Evolutionary conservation across 2,329 filamentous ascomycete genomes (phyloP), one percentile per base, ranked within the genome.

Genomic region (Penicillium sp.): DNA sequence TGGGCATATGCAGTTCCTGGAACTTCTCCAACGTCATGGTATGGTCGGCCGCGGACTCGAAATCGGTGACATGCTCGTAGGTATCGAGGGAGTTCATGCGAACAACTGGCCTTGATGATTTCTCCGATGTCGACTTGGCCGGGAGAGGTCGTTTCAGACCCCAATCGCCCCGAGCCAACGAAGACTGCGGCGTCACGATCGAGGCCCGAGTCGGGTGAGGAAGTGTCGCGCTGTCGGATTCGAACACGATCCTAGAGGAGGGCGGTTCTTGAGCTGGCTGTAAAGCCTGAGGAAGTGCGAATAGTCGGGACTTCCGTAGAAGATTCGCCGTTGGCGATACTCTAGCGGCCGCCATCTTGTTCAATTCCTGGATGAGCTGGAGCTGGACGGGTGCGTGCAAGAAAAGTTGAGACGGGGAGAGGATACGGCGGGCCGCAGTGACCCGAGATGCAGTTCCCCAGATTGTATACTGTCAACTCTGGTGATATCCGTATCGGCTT

Each of bases 141-240:
- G 93, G 93, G 5, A 97, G 79, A 1, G 91, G 82, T 51, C 93
- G 82, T 78, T 97, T 97, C 65, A 97, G 79, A 13, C 93, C 93
- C 92, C 93, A 97, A 69, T 97, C 93, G 31, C 93, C 93, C 67
- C 85, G 85, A 36, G 81, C 78, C 21, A 91, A 82, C 7, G 92
- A 92, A 16, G 86, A 82, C 40, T 82, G 77, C 5, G 91, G 88
- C 0, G 91, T 92, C 13, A 88, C 87, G 69, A 97, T 89, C 58
- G 92, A 85, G 70, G 94, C 90, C 71, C 89, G 84, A 48, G 87
- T 91, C n/a, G 93, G 93, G 74, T 88, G 89, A 26, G 85, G 83
- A 56, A 84, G 81, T 13, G 93, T 97, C 39, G 89, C 86, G 19
- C 85, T 87, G 50, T 86, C 80, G 14, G 89, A 92, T 58, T 78